phyloP scores from a whole-genome alignment of 495 filamentous ascomycete species.

The Staphylotrichum longicolle region DNA sequence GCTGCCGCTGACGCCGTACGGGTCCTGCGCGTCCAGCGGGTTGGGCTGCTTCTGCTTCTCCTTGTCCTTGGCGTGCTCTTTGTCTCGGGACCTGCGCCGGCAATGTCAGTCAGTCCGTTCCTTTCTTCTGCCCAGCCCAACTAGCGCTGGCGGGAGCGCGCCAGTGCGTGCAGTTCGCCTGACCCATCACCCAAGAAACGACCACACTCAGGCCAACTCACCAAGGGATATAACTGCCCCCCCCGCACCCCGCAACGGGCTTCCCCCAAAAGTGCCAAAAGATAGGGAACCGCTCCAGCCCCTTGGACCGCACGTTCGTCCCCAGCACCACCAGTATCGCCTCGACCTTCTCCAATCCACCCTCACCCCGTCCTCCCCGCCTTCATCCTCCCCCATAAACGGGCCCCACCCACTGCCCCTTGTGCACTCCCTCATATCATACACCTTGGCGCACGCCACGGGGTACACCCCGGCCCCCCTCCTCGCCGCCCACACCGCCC shows the following conservation, averaged over 20 bases:
- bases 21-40: slow-evolving; percentile 49
- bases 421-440: slow-evolving; percentile 63
- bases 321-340: slow-evolving; percentile 60
- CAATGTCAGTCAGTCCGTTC: too few relatives aligned
- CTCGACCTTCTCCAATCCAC: slow-evolving; percentile 71
- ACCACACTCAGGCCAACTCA: background rate
- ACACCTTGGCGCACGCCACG: slow-evolving; percentile 59
- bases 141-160: too few relatives aligned
- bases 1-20: slow-evolving; percentile 58
- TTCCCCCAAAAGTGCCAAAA: slow-evolving; percentile 49
- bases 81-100: too few relatives aligned
- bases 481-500: background rate
- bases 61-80: too few relatives aligned
- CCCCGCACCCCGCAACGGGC: slow-evolving; percentile 54
- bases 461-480: slow-evolving; percentile 36
- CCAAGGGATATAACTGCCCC: slow-evolving; percentile 44
- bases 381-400: slow-evolving; percentile 51
- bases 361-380: slow-evolving; percentile 9
- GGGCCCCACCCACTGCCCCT: slow-evolving; percentile 58
- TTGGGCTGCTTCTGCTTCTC: slow-evolving; percentile 7
- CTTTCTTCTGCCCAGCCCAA: too few relatives aligned
- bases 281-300: slow-evolving; percentile 40
- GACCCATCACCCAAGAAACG: too few relatives aligned
- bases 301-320: slow-evolving; percentile 51
- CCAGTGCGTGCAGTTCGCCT: too few relatives aligned